These are phyloP conservation scores for Massarina eburnea DNA, from an alignment of 2,329 filamentous ascomycete species.

Conservation along the genomic window DNA sequence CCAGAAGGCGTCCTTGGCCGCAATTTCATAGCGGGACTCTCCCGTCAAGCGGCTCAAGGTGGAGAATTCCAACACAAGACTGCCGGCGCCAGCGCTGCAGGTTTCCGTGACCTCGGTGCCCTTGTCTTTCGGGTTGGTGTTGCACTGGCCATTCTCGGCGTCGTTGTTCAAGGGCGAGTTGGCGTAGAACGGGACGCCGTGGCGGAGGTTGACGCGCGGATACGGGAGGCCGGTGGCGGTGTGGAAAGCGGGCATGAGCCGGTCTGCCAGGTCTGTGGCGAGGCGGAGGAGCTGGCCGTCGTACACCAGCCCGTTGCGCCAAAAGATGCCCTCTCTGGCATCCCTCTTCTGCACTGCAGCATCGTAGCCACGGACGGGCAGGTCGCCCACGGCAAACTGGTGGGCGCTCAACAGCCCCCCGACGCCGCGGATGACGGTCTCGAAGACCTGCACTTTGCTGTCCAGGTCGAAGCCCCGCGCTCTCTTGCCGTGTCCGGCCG, in stretches of 20 bases:
- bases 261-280: constrained; percentile 79
- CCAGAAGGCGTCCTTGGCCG: constrained; percentile 93
- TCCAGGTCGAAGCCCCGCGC: constrained; percentile 88
- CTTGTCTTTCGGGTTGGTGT: constrained; percentile 48
- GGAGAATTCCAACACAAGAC: constrained; percentile 89
- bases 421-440: constrained; percentile 92
- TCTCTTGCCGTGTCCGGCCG: constrained; percentile 69
- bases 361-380: constrained; percentile 80
- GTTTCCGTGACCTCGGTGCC: constrained; percentile 84
- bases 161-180: constrained; percentile 77
- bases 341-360: constrained; percentile 47
- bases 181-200: constrained; percentile 88
- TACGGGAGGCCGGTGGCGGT: constrained; percentile 91
- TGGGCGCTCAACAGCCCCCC: constrained; percentile 91
- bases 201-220: constrained; percentile 85
- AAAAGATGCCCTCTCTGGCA: constrained; percentile 57
- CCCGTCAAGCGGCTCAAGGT: constrained; percentile 86
- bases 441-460: constrained; percentile 98
- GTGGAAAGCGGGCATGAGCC: constrained; percentile 88
- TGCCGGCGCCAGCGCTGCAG: constrained; percentile 95
- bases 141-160: constrained; percentile 51
- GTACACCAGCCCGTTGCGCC: constrained; percentile 79
- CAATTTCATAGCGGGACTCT: constrained; percentile 82
- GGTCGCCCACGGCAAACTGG: constrained; percentile 84
- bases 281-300: constrained; percentile 89